These are phyloP conservation scores for Heterobasidion occidentale DNA, from an alignment of 1,284 basidiomycete species.

Conservation along the genomic window DNA sequence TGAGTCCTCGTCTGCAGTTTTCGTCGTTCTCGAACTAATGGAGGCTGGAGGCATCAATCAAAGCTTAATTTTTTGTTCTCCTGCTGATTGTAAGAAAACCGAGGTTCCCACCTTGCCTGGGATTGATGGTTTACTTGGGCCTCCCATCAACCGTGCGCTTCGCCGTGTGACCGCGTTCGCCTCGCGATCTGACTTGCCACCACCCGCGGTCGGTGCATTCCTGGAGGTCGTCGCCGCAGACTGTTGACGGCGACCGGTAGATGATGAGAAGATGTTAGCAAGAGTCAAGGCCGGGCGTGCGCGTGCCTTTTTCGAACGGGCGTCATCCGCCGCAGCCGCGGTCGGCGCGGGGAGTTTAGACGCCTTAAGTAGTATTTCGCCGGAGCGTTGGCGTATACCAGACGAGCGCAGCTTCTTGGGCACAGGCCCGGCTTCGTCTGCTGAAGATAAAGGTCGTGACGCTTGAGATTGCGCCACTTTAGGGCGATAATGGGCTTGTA, in stretches of 20 bases:
- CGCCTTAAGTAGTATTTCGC: conserved; percentile 31
- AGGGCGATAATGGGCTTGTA: conserved; percentile 31
- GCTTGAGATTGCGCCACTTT: conserved; percentile 35
- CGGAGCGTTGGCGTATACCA: conserved; percentile 41
- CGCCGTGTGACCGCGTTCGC: conserved; percentile 41
- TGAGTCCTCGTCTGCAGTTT: conserved; percentile 41
- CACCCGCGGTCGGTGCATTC: conserved; percentile 24
- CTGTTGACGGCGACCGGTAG: conserved; percentile 61
- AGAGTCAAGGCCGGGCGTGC: conserved; percentile 71
- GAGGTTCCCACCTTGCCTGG: conserved; percentile 24
- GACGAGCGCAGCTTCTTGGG: conserved; percentile 67
- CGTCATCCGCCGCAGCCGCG: conserved; percentile 35
- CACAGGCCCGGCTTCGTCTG: conserved; percentile 71
- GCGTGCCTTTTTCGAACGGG: conserved; percentile 77
- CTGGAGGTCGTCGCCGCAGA: conserved; percentile 49
- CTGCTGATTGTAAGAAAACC: not conserved
- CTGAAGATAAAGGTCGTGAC: conserved; percentile 66
- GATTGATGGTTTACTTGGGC: conserved; percentile 37
- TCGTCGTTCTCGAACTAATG: conserved; percentile 49
- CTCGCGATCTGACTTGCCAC: conserved; percentile 42
- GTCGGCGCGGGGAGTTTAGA: conserved; percentile 33
- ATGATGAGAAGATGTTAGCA: conserved; percentile 77
- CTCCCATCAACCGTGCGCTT: conserved; percentile 59
- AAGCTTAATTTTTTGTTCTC: not conserved
- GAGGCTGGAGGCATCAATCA: conserved; percentile 8